Evolutionary conservation across 768 basidiomycete species (phyloP).

Genomic region (Dentipellis sp.): DNA sequence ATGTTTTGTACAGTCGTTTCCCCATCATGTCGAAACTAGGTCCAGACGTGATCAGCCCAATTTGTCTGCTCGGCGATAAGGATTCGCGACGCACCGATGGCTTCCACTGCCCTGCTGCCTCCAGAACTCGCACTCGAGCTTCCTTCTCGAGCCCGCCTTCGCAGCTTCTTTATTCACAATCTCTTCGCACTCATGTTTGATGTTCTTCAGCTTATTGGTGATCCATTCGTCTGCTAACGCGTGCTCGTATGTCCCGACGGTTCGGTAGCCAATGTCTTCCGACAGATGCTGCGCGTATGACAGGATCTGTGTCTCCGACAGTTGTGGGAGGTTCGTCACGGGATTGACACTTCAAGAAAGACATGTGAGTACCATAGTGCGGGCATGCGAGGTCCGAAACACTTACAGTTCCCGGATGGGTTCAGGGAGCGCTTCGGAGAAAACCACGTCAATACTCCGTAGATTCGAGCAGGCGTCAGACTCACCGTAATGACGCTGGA

Average conservation of each 20-base stretch:
- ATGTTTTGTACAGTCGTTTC: slow-evolving; percentile 76
- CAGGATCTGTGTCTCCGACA: slow-evolving; percentile 65
- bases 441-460: background rate
- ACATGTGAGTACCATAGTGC: background rate
- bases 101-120: slow-evolving; percentile 81
- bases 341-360: slow-evolving; percentile 29
- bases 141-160: slow-evolving; percentile 27
- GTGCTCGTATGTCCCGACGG: slow-evolving; percentile 86
- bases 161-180: slow-evolving; percentile 30
- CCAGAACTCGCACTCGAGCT: slow-evolving; percentile 89
- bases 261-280: slow-evolving; percentile 84
- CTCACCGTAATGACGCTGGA: slow-evolving; percentile 25
- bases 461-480: background rate
- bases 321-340: slow-evolving; percentile 50
- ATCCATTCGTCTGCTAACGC: slow-evolving; percentile 81
- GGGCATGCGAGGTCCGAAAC: background rate
- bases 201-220: slow-evolving; percentile 49
- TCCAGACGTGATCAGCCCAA: background rate
- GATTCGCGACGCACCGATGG: slow-evolving; percentile 53
- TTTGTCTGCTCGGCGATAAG: background rate
- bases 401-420: slow-evolving; percentile 12
- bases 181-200: slow-evolving; percentile 55
- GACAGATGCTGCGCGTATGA: slow-evolving; percentile 58
- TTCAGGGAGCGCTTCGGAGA: slow-evolving; percentile 9
- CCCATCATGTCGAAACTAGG: slow-evolving; percentile 88